phyloP scores from a whole-genome alignment of 1,284 basidiomycete species.

The Neotropicomus parvogracilis region DNA sequence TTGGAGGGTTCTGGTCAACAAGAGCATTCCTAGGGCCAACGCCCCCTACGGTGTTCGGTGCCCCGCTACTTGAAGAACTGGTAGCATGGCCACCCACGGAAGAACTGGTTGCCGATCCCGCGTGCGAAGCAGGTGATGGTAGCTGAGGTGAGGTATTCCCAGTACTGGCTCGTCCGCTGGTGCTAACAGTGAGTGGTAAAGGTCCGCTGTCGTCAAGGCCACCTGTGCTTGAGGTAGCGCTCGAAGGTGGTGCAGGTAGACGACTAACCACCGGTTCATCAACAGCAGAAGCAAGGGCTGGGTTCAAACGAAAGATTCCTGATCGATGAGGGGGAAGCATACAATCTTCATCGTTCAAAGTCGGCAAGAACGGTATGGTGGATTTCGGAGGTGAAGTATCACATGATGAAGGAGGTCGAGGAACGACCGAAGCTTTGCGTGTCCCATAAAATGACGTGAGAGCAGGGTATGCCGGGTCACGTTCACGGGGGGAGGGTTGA shows the following conservation, averaged over 20 bases:
- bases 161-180: constrained; percentile 36
- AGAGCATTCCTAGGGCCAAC: constrained; percentile 51
- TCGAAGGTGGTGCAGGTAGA: constrained; percentile 25
- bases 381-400: constrained; percentile 27
- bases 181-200: constrained; percentile 47
- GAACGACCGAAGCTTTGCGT: constrained; percentile 24
- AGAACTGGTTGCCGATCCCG: constrained; percentile 29
- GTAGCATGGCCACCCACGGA: constrained; percentile 32
- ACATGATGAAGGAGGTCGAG: constrained; percentile 29
- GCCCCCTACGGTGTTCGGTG: constrained; percentile 17
- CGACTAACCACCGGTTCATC: constrained; percentile 26
- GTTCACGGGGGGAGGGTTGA: constrained; percentile 33
- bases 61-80: constrained; percentile 32
- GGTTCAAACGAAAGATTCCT: constrained; percentile 30
- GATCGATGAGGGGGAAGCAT: constrained; percentile 40
- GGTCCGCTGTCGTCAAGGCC: constrained; percentile 28
- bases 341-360: constrained; percentile 29
- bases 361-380: constrained; percentile 22
- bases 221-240: constrained; percentile 30
- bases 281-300: constrained; percentile 23
- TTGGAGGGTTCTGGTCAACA: constrained; percentile 87
- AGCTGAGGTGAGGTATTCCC: constrained; percentile 43
- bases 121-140: constrained; percentile 51
- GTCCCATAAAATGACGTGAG: constrained; percentile 30
- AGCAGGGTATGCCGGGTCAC: constrained; percentile 22